A percentile compares a stretch with the other conserved stretches of the same genome.
phyloP scores from a whole-genome alignment of 2,329 filamentous ascomycete genomes.

The Pseudogymnoascus sp. region DNA sequence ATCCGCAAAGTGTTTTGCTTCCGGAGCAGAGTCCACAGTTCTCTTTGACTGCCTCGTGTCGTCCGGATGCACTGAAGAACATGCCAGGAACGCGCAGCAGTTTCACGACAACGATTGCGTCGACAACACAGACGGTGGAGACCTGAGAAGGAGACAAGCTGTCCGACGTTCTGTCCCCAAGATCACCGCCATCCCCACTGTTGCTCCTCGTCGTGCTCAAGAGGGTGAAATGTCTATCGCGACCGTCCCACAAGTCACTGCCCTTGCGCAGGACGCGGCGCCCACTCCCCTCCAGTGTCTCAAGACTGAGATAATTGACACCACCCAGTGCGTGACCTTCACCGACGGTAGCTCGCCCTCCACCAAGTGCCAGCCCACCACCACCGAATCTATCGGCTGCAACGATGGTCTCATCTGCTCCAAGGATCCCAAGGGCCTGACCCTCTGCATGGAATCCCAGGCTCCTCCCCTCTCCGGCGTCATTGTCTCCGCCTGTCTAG shows the following conservation, averaged over 20 bases:
- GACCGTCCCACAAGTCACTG: neutral
- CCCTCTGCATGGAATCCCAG: neutral
- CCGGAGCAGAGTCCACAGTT: neutral
- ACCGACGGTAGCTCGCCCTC: neutral
- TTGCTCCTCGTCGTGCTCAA: neutral
- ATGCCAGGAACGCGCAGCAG: neutral
- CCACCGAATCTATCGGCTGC: conserved; percentile 2
- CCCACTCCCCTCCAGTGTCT: neutral
- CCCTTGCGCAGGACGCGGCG: neutral
- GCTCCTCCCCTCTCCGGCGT: neutral
- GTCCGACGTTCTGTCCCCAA: neutral
- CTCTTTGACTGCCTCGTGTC: neutral
- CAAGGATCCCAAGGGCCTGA: neutral
- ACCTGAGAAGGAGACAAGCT: neutral
- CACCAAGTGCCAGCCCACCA: neutral
- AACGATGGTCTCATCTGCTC: conserved; percentile 3
- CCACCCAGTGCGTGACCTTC: neutral
- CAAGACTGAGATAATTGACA: neutral
- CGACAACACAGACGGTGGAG: neutral
- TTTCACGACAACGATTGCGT: neutral
- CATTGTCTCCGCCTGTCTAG: neutral
- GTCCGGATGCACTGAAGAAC: neutral
- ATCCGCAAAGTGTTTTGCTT: neutral
- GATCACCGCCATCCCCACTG: neutral
- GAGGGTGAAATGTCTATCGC: neutral